A percentile compares a stretch with the other conserved stretches of the same genome.
Evolutionary conservation across 345 rosid species (phyloP).

Genomic region (Hypericum androsaemum): DNA sequence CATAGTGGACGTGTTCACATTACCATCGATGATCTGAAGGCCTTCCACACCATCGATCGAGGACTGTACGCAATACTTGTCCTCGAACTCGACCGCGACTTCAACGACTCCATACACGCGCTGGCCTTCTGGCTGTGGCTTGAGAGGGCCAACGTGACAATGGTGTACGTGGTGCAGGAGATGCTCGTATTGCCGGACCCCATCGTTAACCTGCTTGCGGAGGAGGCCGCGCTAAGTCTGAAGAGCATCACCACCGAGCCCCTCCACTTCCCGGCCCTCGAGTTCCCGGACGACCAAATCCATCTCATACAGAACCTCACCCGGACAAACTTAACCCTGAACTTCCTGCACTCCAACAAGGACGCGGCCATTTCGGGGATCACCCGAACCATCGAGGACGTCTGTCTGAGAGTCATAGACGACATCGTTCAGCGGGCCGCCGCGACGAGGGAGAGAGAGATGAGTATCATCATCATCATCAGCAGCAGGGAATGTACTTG

Average conservation of each 20-base stretch:
- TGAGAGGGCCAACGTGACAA: slow-evolving; percentile 22
- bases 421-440: no score
- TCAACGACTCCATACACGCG: slow-evolving; percentile 35
- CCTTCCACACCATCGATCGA: slow-evolving; percentile 54
- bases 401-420: no score
- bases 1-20: no score
- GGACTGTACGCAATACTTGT: slow-evolving; percentile 34
- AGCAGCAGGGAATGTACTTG: no score
- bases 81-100: slow-evolving; percentile 32
- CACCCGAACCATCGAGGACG: no score
- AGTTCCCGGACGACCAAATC: not conserved
- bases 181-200: slow-evolving; percentile 24
- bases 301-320: slow-evolving; percentile 27
- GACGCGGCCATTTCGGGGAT: no score
- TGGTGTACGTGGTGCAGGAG: slow-evolving; percentile 17
- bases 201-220: slow-evolving; percentile 26
- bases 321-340: slow-evolving; percentile 17
- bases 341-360: slow-evolving; percentile 14
- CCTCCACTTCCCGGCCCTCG: not conserved
- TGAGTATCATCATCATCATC: no score
- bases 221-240: slow-evolving; percentile 44
- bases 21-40: slow-evolving; percentile 32
- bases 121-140: slow-evolving; percentile 55
- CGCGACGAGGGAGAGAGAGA: no score
- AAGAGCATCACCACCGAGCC: slow-evolving; percentile 23